Evolutionary conservation across 106 monocot genomes (phyloP).

Genomic region (Xerophyta viscosa): DNA sequence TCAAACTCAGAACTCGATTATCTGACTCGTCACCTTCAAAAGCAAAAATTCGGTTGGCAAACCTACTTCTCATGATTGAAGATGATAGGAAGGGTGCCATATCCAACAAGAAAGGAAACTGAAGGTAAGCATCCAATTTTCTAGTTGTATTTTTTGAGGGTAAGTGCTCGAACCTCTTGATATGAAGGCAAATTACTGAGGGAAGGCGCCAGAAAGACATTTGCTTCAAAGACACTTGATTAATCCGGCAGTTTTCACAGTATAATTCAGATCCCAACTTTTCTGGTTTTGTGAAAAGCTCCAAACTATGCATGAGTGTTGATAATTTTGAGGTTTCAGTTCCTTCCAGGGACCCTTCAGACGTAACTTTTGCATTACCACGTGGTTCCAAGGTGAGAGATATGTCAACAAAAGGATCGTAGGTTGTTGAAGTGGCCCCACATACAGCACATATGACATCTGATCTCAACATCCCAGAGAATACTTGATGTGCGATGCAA

Average conservation of each 20-base stretch:
- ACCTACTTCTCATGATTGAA: conserved; percentile 40
- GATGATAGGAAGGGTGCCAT: conserved; percentile 60
- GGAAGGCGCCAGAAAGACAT: conserved; percentile 63
- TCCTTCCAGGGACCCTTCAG: conserved; percentile 1
- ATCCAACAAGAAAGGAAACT: conserved; percentile 55
- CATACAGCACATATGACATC: conserved; percentile 59
- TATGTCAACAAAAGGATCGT: conserved; percentile 63
- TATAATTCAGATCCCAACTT: conserved; percentile 47
- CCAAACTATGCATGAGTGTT: conserved; percentile 39
- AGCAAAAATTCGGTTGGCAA: conserved; percentile 50
- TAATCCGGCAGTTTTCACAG: conserved; percentile 42
- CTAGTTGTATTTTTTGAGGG: conserved; percentile 14
- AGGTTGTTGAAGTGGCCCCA: conserved; percentile 68
- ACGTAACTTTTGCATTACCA: not conserved
- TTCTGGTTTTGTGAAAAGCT: conserved; percentile 62
- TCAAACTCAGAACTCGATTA: conserved; percentile 50
- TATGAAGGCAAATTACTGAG: conserved; percentile 51
- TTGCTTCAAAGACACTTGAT: conserved; percentile 52
- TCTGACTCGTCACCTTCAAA: conserved; percentile 39
- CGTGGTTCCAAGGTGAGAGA: conserved; percentile 41
- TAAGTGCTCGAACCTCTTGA: conserved; percentile 59
- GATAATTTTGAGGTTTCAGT: conserved; percentile 12
- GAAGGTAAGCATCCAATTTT: conserved; percentile 47
- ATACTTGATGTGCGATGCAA: conserved; percentile 63
- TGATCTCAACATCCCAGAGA: conserved; percentile 48